Conservation (phyloP, 345 rosid species). For the Hirschfeldia incana region DNA sequence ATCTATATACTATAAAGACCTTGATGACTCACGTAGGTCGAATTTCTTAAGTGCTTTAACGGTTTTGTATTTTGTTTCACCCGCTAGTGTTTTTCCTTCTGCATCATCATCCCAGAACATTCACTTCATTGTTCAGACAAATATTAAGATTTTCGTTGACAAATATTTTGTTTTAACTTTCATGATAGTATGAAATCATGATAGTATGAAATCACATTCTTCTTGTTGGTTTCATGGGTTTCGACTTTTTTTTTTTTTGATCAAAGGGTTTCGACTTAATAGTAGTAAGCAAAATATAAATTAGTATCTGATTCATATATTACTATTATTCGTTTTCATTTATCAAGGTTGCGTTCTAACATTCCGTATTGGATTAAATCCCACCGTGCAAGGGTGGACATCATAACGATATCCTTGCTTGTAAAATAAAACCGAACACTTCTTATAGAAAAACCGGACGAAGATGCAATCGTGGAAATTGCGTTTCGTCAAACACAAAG, state of each 20-base stretch:
- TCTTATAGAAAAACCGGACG: background rate
- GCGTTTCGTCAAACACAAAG: background rate
- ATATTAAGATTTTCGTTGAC: background rate
- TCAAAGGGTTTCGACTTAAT: background rate
- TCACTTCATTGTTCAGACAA: background rate
- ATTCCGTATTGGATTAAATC: background rate
- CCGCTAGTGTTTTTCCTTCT: background rate
- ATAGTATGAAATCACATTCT: no score
- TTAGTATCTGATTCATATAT: background rate
- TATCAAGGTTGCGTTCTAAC: background rate
- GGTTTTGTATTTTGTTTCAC: background rate
- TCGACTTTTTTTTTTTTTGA: no score
- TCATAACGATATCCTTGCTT: background rate
- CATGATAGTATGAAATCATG: background rate
- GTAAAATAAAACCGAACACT: background rate
- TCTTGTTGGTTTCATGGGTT: background rate
- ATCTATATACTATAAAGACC: background rate
- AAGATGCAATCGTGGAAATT: background rate
- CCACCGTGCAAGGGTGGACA: background rate
- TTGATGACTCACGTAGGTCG: background rate
- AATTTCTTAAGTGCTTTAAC: background rate
- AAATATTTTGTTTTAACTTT: background rate
- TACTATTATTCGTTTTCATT: background rate
- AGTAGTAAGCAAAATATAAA: background rate
- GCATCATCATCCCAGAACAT: background rate